Evolutionary conservation across 495 filamentous ascomycete species (phyloP), one percentile per base, ranked within the genome.

Genomic region (Xylaria scruposa): DNA sequence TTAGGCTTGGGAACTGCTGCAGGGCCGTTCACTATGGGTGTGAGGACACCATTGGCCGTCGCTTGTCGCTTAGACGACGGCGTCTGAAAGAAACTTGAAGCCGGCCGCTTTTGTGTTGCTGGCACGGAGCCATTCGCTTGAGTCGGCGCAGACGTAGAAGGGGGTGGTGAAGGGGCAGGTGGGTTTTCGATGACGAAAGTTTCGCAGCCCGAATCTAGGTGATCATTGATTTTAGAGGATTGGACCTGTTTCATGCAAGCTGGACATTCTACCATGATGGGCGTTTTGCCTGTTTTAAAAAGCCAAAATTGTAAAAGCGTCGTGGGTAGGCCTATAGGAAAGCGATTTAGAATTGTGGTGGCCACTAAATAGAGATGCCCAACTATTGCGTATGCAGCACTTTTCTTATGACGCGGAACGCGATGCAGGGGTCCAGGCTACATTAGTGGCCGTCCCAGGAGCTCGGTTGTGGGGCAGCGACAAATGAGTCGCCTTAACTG

Each of bases 171-270:
- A 19, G 78, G 74, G 2, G 60, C 68, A 12, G 75, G 58, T 42
- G 73, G 71, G 75, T 68, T 81, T 73, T 81, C 87, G 79, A 87
- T 78, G 58, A 92, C 77, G 75, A 89, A 90, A 21, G 79, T 83
- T 75, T 90, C 81, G 81, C 96, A 98, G 75, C 88, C 88, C 19
- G 92, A 94, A 80, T 99, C 96, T 74, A 99, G 90, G 78, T 99
- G 96, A 62, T 87, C 85, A 80, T 99, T 99, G 83, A 99, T 99
- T 70, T 92, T 88, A 67, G 83, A 74, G 66, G 91, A 83, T 64
- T 90, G 88, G 72, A 98, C 95, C 51, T 86, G 83, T 72, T 93
- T 92, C 62, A 87, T 84, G 82, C 96, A 99, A 68, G 95, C 93
- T 7, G 96, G 96, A 78, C 96, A 99, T 68, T 87, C 87, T 42